Base-by-base conservation (phyloP, 2,329 filamentous ascomycete genomes). In the Xylaria sp. region DNA sequence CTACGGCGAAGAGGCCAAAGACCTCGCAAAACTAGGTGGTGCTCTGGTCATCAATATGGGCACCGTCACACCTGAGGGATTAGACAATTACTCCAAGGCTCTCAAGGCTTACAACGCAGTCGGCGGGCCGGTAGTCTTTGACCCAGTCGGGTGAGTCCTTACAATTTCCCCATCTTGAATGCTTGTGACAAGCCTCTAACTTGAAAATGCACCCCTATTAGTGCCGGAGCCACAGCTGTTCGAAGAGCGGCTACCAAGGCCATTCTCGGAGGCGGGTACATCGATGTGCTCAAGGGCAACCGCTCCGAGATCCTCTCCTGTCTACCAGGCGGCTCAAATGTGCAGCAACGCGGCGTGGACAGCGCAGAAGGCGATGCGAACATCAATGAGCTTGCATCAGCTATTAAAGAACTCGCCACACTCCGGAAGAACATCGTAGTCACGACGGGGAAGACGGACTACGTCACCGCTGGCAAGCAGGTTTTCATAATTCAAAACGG, bases 31-130 rank as follows among this genome's bases (percentile, higher is more conserved):
- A 37, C 86, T 97, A 0, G 90, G 91, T 46, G 94, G 93, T 12
- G 89, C 91, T 0, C 87, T 98, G 1, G 92, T 98, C 55, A 87
- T 98, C 77, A 98, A 98, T 81, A 98, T 98, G 94, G 95, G 95
- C 34, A 97, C 94, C 0, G 90, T 95, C 7, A 96, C 92, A 0
- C 89, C 91, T 0, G 92, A 94, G 5, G 91, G 90, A 44, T 81
- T 95, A 2, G 76, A 83, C 12, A 93, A 93, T 79, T 94, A 96
- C 79, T 77, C 89, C 46, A 86, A 90, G 77, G 94, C 94, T 0
- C 83, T 97, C 10, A 82, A 83, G 50, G 94, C 94, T 1, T 98
- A 98, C 84, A 98, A 98, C 76, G 84, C 85, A 2, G 88, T 87
- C 9, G 90, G 90, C 0, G 88, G 91, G 1, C 93, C 94, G 0